A percentile compares a stretch with the other conserved stretches of the same genome.
Conservation (phyloP, 148 eudicot genomes). For the Silene latifolia region DNA sequence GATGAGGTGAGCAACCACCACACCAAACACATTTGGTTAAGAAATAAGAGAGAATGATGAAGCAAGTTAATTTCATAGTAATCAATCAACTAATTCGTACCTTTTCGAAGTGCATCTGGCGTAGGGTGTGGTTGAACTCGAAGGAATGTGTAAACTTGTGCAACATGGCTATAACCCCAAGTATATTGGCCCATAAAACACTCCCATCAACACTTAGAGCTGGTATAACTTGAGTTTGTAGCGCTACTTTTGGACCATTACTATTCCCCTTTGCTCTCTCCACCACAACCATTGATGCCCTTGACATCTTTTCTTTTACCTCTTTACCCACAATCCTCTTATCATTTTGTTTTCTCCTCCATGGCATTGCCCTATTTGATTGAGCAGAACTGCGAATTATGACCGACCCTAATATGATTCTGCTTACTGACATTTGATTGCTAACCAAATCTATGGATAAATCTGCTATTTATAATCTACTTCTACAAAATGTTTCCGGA, state of each 20-base stretch:
- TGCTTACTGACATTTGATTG: background rate
- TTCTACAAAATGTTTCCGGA: too few relatives aligned
- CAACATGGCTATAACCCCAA: background rate
- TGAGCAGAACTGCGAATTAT: background rate
- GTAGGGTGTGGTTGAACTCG: background rate
- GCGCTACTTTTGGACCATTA: background rate
- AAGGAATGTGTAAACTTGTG: background rate
- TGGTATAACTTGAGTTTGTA: background rate
- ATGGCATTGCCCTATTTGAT: background rate
- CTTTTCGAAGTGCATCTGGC: background rate
- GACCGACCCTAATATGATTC: background rate
- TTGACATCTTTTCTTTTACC: background rate
- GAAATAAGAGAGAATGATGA: too few relatives aligned
- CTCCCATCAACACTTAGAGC: background rate
- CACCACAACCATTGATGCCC: background rate
- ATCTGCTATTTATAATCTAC: too few relatives aligned
- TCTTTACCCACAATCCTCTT: background rate
- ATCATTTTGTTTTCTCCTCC: background rate
- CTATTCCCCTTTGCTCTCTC: background rate
- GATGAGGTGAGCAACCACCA: too few relatives aligned
- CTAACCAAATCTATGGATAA: too few relatives aligned
- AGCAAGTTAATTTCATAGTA: too few relatives aligned
- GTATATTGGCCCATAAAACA: background rate
- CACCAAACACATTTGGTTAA: too few relatives aligned
- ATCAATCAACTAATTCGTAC: background rate